Conservation (phyloP, 2,329 filamentous ascomycete species). For the Delphinella strobiligena region DNA sequence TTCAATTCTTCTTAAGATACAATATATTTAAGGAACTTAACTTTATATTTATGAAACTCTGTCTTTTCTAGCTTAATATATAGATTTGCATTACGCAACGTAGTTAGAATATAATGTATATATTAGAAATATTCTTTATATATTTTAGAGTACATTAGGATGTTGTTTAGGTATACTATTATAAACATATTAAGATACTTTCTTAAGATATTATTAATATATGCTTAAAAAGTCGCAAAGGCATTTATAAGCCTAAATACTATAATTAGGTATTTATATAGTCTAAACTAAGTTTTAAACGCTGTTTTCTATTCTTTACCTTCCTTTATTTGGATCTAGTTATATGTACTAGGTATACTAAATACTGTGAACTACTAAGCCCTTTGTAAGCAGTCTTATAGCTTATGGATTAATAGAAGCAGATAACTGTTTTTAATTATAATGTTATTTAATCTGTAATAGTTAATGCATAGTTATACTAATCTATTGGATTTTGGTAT, state of each 20-base stretch:
- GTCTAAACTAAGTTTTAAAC: slow-evolving; percentile 13
- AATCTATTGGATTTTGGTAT: no score
- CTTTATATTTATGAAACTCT: slow-evolving; percentile 17
- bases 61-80: slow-evolving; percentile 17
- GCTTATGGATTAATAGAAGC: no score
- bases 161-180: slow-evolving; percentile 17
- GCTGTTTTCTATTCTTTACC: slow-evolving; percentile 16
- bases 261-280: slow-evolving; percentile 16
- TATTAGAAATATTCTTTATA: slow-evolving; percentile 13
- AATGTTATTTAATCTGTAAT: no score
- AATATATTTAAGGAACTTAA: slow-evolving; percentile 21
- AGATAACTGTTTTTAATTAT: no score
- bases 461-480: no score
- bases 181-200: slow-evolving; percentile 15
- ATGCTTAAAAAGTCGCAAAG: slow-evolving; percentile 13
- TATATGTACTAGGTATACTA: slow-evolving; percentile 15
- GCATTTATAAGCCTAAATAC: slow-evolving; percentile 16
- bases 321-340: slow-evolving; percentile 16
- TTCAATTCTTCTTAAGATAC: slow-evolving; percentile 15
- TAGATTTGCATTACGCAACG: slow-evolving; percentile 12
- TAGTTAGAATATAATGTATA: slow-evolving; percentile 15
- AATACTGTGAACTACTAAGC: slow-evolving; percentile 15
- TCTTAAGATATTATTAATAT: slow-evolving; percentile 16
- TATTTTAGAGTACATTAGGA: slow-evolving; percentile 17
- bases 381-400: no score